Conservation (phyloP, 371 early-diverging fungal species). For the Umbelopsis sp. region DNA sequence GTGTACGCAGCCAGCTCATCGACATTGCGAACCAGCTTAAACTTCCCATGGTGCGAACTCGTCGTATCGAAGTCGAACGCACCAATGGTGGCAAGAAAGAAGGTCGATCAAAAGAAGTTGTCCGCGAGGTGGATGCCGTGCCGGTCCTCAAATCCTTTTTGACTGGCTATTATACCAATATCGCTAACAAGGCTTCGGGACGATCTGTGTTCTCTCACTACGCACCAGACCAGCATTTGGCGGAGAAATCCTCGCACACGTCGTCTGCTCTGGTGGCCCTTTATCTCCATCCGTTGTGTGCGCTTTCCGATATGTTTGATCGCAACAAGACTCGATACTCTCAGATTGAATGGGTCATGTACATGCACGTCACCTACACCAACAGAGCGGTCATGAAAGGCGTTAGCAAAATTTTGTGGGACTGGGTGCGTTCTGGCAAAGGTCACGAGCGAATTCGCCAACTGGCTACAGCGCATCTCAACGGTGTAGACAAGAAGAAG, state of each 20-base stretch:
- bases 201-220: slow-evolving; percentile 78
- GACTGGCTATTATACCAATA: slow-evolving; percentile 75
- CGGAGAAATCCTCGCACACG: slow-evolving; percentile 25
- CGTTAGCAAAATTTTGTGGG: slow-evolving; percentile 62
- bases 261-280: slow-evolving; percentile 62
- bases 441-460: slow-evolving; percentile 40
- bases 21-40: slow-evolving; percentile 85
- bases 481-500: slow-evolving; percentile 35
- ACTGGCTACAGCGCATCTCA: slow-evolving; percentile 40
- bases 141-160: slow-evolving; percentile 73
- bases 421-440: slow-evolving; percentile 52
- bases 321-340: slow-evolving; percentile 40
- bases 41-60: slow-evolving; percentile 54
- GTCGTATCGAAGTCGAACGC: slow-evolving; percentile 21
- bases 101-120: slow-evolving; percentile 26
- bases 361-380: slow-evolving; percentile 69
- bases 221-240: slow-evolving; percentile 49
- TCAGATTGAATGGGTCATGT: slow-evolving; percentile 81
- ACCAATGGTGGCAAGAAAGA: slow-evolving; percentile 15
- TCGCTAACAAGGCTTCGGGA: slow-evolving; percentile 74
- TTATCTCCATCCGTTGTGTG: slow-evolving; percentile 66
- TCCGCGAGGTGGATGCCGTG: slow-evolving; percentile 41
- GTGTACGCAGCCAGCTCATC: slow-evolving; percentile 88
- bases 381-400: slow-evolving; percentile 69
- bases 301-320: slow-evolving; percentile 55